Evolutionary conservation across 1,139 yeast genomes (phyloP).

Genomic region (Nakaseomyces nivariensis): DNA sequence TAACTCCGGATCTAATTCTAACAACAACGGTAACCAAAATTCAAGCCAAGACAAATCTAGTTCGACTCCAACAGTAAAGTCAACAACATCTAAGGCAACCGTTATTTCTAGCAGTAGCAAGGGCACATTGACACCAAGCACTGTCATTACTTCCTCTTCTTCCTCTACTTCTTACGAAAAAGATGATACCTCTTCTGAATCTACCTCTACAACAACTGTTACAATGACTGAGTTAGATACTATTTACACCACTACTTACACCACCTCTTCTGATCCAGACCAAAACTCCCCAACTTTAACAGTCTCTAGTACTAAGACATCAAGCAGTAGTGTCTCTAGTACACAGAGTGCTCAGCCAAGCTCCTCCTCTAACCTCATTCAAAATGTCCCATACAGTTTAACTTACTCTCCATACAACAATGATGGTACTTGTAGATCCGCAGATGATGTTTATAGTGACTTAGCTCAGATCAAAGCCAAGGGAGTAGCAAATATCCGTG

Average conservation of each 20-base stretch:
- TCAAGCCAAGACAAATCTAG: not conserved
- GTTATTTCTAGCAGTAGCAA: not conserved
- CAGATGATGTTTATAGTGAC: conserved; percentile 47
- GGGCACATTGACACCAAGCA: not conserved
- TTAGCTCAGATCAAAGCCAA: conserved; percentile 45
- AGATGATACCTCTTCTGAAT: conserved; percentile 4
- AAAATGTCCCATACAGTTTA: conserved; percentile 41
- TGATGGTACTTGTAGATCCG: conserved; percentile 57
- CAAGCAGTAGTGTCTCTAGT: conserved; percentile 3
- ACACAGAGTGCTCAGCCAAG: not conserved
- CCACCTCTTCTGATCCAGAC: conserved; percentile 9
- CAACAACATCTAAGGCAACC: not conserved
- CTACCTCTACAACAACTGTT: conserved; percentile 8
- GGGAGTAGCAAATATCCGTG: conserved; percentile 57
- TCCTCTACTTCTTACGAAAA: not conserved
- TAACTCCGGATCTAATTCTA: too few species aligned
- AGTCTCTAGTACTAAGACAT: not conserved
- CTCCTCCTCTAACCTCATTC: not conserved
- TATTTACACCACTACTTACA: conserved; percentile 7
- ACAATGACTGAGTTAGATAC: conserved; percentile 9
- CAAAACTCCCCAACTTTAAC: conserved; percentile 2
- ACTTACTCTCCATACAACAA: conserved; percentile 76
- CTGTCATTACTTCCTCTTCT: not conserved
- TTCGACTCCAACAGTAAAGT: not conserved
- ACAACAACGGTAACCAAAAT: not conserved